A percentile compares a stretch with the other conserved stretches of the same genome.
Conservation (phyloP, 306 rosid species). For the Vigna nakashimae region DNA sequence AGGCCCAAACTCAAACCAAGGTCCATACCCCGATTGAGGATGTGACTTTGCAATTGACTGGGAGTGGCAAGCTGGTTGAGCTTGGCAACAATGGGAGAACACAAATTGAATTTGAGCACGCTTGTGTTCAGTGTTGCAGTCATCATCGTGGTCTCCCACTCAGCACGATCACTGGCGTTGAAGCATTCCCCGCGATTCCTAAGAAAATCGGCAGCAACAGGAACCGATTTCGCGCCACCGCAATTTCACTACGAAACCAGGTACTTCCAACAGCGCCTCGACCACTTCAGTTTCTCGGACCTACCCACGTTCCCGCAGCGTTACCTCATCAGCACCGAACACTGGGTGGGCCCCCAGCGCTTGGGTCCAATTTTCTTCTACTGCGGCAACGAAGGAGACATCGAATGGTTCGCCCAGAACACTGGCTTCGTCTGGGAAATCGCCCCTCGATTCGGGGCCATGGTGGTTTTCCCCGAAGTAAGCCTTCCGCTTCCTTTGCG, state of each 20-base stretch:
- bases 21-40: background rate
- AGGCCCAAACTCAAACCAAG: slow-evolving; percentile 16
- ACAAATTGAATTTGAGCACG: background rate
- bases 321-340: slow-evolving; percentile 78
- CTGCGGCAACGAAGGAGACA: slow-evolving; percentile 95
- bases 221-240: background rate
- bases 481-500: background rate
- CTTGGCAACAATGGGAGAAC: slow-evolving; percentile 43
- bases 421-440: slow-evolving; percentile 90
- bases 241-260: slow-evolving; percentile 63
- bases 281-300: slow-evolving; percentile 80
- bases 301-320: slow-evolving; percentile 67
- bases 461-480: slow-evolving; percentile 90
- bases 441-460: slow-evolving; percentile 82
- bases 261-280: slow-evolving; percentile 73
- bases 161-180: slow-evolving; percentile 41
- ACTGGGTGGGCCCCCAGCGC: slow-evolving; percentile 64
- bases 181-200: slow-evolving; percentile 55
- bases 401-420: slow-evolving; percentile 83
- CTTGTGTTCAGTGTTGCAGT: slow-evolving; percentile 19
- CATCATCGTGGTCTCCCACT: slow-evolving; percentile 2
- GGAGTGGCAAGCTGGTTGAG: background rate
- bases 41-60: too few relatives aligned
- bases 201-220: slow-evolving; percentile 52
- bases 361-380: slow-evolving; percentile 82